Percentiles rank a stretch among this genome's conserved stretches.
Conservation (phyloP, 2,329 filamentous ascomycete species). For the Tolypocladium paradoxum region DNA sequence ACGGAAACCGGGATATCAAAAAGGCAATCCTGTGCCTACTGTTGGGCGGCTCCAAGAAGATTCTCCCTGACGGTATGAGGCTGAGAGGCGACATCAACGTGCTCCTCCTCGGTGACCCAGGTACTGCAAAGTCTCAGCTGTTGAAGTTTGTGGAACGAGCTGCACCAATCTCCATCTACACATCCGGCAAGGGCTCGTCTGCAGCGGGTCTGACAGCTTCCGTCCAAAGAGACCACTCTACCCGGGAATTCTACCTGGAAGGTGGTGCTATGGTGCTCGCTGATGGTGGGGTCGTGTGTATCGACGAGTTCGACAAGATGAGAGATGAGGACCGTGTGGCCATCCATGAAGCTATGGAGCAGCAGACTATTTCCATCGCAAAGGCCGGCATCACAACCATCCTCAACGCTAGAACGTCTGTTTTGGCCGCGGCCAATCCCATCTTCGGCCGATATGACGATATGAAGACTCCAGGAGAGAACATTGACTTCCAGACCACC, state of each 20-base stretch:
- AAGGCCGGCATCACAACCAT: constrained; percentile 99
- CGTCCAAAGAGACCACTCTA: constrained; percentile 84
- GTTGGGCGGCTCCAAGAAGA: constrained; percentile 94
- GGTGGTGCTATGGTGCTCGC: constrained; percentile 97
- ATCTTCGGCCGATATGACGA: constrained; percentile 98
- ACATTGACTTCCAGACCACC: constrained; percentile 98
- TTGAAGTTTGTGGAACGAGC: constrained; percentile 97
- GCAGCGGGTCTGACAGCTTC: constrained; percentile 96
- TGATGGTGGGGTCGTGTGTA: constrained; percentile 93
- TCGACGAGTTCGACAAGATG: constrained; percentile 99
- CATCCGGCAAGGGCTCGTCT: constrained; percentile 94
- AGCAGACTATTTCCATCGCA: constrained; percentile 97
- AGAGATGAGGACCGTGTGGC: constrained; percentile 93
- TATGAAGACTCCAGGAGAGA: constrained; percentile 93
- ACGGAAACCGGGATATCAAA: constrained; percentile 92
- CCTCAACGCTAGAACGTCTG: constrained; percentile 88
- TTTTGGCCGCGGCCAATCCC: constrained; percentile 90
- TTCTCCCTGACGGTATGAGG: constrained; percentile 94
- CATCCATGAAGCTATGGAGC: constrained; percentile 99
- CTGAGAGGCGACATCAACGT: constrained; percentile 97
- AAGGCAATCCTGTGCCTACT: constrained; percentile 92
- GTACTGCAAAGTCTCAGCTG: constrained; percentile 95
- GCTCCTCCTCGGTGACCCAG: constrained; percentile 87
- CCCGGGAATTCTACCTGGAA: constrained; percentile 94
- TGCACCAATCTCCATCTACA: constrained; percentile 95